phyloP scores from a whole-genome alignment of 805 yeast genomes.

The Suhomyces prunicola region DNA sequence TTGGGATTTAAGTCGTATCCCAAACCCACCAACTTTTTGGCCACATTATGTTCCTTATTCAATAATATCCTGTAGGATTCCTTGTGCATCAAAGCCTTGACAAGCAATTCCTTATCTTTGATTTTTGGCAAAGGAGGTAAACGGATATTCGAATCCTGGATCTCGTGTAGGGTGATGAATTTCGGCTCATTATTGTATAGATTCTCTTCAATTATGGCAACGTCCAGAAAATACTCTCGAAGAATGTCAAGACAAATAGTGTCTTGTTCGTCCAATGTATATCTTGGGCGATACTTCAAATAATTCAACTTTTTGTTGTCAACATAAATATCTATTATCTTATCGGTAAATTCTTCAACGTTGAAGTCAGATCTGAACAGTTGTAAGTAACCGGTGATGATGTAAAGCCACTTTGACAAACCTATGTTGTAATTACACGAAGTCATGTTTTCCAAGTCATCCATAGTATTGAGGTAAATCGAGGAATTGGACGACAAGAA shows the following conservation, averaged over 20 bases:
- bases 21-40: slow-evolving; percentile 13
- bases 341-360: slow-evolving; percentile 25
- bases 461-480: slow-evolving; percentile 7
- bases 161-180: slow-evolving; percentile 21
- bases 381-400: slow-evolving; percentile 26
- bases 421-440: slow-evolving; percentile 7
- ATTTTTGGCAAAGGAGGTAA: slow-evolving; percentile 37
- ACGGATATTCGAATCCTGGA: slow-evolving; percentile 20
- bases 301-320: slow-evolving; percentile 13
- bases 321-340: slow-evolving; percentile 30
- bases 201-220: slow-evolving; percentile 19
- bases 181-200: slow-evolving; percentile 18
- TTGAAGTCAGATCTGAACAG: slow-evolving; percentile 17
- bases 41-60: slow-evolving; percentile 26
- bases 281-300: slow-evolving; percentile 7
- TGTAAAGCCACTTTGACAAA: slow-evolving; percentile 21
- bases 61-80: slow-evolving; percentile 33
- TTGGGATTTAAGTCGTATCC: slow-evolving; percentile 19
- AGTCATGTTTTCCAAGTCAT: slow-evolving; percentile 1
- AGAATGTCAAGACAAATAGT: slow-evolving; percentile 15
- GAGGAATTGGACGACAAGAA: slow-evolving; percentile 5
- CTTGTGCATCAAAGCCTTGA: slow-evolving; percentile 37
- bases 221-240: slow-evolving; percentile 22
- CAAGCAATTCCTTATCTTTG: slow-evolving; percentile 24
- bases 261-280: slow-evolving; percentile 8